Base-by-base conservation (phyloP, 2,329 filamentous ascomycete genomes). In the Epichloe typhina region DNA sequence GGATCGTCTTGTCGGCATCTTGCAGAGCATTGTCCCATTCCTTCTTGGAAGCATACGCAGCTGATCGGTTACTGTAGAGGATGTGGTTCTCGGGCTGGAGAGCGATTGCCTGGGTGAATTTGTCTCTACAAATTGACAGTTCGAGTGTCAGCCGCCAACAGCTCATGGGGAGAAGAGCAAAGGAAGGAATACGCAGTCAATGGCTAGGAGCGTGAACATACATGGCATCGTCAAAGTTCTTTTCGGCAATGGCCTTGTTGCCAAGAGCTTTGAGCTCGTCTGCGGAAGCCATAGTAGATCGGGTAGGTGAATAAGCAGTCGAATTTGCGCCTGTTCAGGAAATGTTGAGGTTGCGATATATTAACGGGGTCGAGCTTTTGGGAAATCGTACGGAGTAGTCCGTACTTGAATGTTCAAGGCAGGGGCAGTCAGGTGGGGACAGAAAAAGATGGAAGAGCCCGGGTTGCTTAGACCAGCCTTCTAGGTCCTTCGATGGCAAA, bases 211-310 rank as follows among this genome's bases (percentile, higher is more conserved):
- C 11, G 23, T 17, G 9, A 50, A 82, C 88, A 71, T 79, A 97
- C 91, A 95, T 82, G 64, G 93, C 93, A 68, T 91, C 88, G 63
- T 89, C 79, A 69, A 95, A 98, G 71, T 97, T 89, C 79, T 97
- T 97, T 56, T 88, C 89, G 58, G 88, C 85, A 70, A 98, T 98
- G 71, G 94, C 90, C 77, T 95, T 95, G 78, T 98, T 98, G 75
- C 91, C 93, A 67, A 93, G 85, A 64, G 90, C 88, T 77, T 98
- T 98, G 63, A 98, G 82, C 80, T 91, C 79, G 68, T 84, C 81
- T 60, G 79, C 80, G 55, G 76, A 77, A 61, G 77, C 69, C 78
- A 81, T 82, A 50, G 39, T 56, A 47, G 19, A 21, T 44, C 45
- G 41, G 48, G 45, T 37, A 52, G 42, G 38, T 48, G 46, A 51